These are phyloP conservation scores for Aspergillus sp. DNA, from an alignment of 2,329 filamentous ascomycete genomes.

Conservation along the genomic window DNA sequence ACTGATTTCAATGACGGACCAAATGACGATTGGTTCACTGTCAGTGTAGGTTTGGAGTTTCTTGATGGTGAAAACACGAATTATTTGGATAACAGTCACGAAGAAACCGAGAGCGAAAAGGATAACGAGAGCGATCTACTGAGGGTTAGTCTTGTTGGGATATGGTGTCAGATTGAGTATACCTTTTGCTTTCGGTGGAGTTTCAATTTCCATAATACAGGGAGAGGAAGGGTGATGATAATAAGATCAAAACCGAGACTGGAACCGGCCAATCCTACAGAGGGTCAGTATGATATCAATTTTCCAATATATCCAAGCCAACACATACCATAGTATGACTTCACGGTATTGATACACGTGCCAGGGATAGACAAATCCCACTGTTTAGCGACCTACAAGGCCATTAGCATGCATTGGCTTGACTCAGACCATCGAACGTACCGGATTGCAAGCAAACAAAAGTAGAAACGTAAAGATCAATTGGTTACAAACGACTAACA, in stretches of 20 bases:
- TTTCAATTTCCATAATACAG: constrained; percentile 16
- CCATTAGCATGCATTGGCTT: neutral
- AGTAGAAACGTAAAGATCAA: constrained; percentile 26
- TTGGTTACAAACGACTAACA: constrained; percentile 35
- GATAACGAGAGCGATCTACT: constrained; percentile 35
- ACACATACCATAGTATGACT: constrained; percentile 38
- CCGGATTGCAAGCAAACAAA: constrained; percentile 21
- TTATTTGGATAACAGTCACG: constrained; percentile 48
- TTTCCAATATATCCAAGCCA: too few relatives aligned
- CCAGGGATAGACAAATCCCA: constrained; percentile 39
- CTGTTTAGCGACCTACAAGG: constrained; percentile 31
- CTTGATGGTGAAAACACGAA: constrained; percentile 48
- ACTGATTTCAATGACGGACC: constrained; percentile 45
- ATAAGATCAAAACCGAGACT: constrained; percentile 18
- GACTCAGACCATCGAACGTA: constrained; percentile 10
- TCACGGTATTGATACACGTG: constrained; percentile 36
- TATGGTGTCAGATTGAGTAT: neutral
- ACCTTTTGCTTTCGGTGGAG: constrained; percentile 13
- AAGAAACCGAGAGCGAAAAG: constrained; percentile 50
- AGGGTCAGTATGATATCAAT: constrained; percentile 13
- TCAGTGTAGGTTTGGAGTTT: constrained; percentile 43
- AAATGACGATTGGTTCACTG: constrained; percentile 39
- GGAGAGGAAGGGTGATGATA: constrained; percentile 20
- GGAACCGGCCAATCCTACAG: constrained; percentile 9
- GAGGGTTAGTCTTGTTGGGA: neutral